Percentiles rank a stretch among this genome's conserved stretches.
Evolutionary conservation across 129 eudicot species (phyloP).

Genomic region (Arctium lappa): DNA sequence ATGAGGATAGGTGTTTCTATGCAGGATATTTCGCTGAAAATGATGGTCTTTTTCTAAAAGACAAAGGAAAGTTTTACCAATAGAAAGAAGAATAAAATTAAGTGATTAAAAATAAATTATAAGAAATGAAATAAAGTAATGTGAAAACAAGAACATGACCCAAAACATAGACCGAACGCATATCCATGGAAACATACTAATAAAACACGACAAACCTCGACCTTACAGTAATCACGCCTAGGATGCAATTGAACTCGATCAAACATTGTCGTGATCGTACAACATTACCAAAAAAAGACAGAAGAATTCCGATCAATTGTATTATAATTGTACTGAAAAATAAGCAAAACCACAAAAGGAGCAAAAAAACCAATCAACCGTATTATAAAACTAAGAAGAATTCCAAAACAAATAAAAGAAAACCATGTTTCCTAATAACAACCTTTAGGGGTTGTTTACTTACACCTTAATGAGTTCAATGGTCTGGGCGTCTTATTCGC

Average conservation of each 20-base stretch:
- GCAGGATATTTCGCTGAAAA: too few relatives aligned
- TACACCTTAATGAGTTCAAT: too few relatives aligned
- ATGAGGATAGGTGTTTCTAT: too few relatives aligned
- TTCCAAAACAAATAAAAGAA: neutral
- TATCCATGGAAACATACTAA: neutral
- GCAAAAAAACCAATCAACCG: neutral
- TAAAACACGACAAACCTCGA: neutral
- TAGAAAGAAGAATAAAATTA: too few relatives aligned
- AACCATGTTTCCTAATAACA: neutral
- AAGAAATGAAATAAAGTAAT: neutral
- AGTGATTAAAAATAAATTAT: too few relatives aligned
- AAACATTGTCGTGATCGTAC: neutral
- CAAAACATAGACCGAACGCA: neutral
- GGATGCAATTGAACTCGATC: neutral
- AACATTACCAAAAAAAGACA: neutral
- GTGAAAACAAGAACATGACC: neutral
- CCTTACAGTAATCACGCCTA: too few relatives aligned
- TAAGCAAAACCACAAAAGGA: neutral
- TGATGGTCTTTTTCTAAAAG: too few relatives aligned
- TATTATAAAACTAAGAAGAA: neutral
- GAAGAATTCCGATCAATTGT: too few relatives aligned
- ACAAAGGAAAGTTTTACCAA: too few relatives aligned
- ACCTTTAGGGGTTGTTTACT: too few relatives aligned
- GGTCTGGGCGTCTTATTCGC: too few relatives aligned
- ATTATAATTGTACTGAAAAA: too few relatives aligned